A percentile compares a stretch with the other conserved stretches of the same genome.
These are phyloP conservation scores for Rhizoclosmatium sp. DNA, from an alignment of 192 early-diverging fungal genomes.

Conservation along the genomic window DNA sequence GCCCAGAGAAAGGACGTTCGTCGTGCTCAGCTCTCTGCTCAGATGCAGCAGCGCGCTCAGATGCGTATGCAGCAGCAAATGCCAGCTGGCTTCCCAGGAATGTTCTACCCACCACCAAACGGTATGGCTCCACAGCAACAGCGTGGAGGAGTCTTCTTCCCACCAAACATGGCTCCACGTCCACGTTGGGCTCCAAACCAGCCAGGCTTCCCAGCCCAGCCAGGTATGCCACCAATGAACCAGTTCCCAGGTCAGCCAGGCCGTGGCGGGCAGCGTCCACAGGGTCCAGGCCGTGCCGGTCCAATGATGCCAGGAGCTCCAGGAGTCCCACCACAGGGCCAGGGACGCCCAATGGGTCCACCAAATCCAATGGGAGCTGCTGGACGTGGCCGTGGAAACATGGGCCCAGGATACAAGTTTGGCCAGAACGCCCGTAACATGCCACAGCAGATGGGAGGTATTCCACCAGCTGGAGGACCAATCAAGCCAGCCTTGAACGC, in stretches of 20 bases:
- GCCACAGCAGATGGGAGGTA: slow-evolving; percentile 37
- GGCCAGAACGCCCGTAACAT: slow-evolving; percentile 58
- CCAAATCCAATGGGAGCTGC: slow-evolving; percentile 15
- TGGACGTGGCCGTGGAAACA: slow-evolving; percentile 47
- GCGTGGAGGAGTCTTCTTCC: slow-evolving; percentile 60
- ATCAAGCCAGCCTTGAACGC: slow-evolving; percentile 67
- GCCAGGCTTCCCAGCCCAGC: slow-evolving; percentile 40
- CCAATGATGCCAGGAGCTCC: slow-evolving; percentile 24
- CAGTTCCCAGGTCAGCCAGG: slow-evolving; percentile 55
- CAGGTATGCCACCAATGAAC: slow-evolving; percentile 40
- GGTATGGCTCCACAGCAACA: slow-evolving; percentile 40
- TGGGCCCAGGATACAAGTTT: slow-evolving; percentile 56
- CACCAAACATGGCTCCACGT: slow-evolving; percentile 42
- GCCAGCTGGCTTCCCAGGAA: slow-evolving; percentile 65
- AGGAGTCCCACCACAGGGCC: slow-evolving; percentile 31
- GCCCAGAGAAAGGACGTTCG: slow-evolving; percentile 98
- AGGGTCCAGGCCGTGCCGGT: slow-evolving; percentile 38
- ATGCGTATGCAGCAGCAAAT: slow-evolving; percentile 80
- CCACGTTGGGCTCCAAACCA: slow-evolving; percentile 46
- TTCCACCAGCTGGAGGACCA: slow-evolving; percentile 47
- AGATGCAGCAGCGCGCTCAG: slow-evolving; percentile 90
- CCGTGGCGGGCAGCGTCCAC: slow-evolving; percentile 38
- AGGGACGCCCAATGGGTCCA: slow-evolving; percentile 43
- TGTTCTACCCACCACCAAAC: slow-evolving; percentile 66
- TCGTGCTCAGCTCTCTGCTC: slow-evolving; percentile 94